A percentile compares a stretch with the other conserved stretches of the same genome.
Conservation (phyloP, 2,329 filamentous ascomycete genomes). For the Trichoderma koningiopsis region DNA sequence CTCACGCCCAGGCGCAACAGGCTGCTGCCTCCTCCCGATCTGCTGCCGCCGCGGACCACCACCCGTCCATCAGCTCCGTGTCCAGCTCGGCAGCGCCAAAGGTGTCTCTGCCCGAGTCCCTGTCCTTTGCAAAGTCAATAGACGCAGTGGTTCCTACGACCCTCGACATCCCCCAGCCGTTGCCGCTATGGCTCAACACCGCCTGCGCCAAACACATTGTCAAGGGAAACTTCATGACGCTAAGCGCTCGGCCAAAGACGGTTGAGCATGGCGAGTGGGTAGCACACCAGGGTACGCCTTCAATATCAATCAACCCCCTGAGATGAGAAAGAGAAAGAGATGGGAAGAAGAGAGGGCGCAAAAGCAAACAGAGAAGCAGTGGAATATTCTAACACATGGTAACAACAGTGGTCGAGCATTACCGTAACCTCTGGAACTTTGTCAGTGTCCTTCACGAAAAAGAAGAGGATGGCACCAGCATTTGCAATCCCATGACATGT, state of each 20-base stretch:
- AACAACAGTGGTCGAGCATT: conserved; percentile 81
- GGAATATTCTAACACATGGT: conserved; percentile 6
- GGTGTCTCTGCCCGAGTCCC: conserved; percentile 65
- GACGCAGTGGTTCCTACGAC: conserved; percentile 63
- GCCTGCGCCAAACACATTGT: conserved; percentile 84
- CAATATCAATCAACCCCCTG: not conserved
- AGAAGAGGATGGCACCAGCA: conserved; percentile 73
- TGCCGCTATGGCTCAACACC: conserved; percentile 72
- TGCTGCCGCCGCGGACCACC: conserved; percentile 8
- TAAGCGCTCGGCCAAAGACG: conserved; percentile 90
- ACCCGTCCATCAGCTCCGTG: conserved; percentile 48
- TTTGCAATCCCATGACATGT: conserved; percentile 83
- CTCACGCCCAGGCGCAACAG: conserved; percentile 28
- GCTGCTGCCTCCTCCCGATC: conserved; percentile 46
- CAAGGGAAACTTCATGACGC: conserved; percentile 97
- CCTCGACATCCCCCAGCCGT: conserved; percentile 37
- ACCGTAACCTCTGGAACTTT: conserved; percentile 85
- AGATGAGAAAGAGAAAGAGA: not conserved
- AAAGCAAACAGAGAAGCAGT: not conserved
- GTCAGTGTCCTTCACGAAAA: conserved; percentile 85
- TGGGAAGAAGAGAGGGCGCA: not conserved
- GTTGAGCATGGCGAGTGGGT: conserved; percentile 96
- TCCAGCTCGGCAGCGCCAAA: conserved; percentile 57
- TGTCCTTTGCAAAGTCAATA: conserved; percentile 66
- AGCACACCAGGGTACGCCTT: conserved; percentile 77